Percentiles rank a stretch among this genome's conserved stretches.
phyloP scores from a whole-genome alignment of 2,329 filamentous ascomycete genomes.

The Helotiales sp. region DNA sequence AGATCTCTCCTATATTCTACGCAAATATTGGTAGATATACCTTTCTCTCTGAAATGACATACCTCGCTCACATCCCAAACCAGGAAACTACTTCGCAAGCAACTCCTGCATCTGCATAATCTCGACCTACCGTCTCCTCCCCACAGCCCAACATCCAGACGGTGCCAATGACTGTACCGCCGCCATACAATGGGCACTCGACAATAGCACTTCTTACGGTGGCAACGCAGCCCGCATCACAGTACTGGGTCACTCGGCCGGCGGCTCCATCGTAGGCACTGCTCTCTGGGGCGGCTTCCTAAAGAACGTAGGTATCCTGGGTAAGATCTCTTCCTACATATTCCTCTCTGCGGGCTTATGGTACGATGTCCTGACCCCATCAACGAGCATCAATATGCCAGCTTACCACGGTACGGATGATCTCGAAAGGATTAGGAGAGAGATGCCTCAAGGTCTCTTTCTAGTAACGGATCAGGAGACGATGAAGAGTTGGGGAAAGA shows the following conservation, averaged over 20 bases:
- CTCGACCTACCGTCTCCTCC: slow-evolving; percentile 3
- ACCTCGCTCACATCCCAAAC: background rate
- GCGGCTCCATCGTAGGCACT: background rate
- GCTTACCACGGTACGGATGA: background rate
- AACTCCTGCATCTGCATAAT: background rate
- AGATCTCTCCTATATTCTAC: background rate
- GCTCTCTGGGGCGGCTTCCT: background rate
- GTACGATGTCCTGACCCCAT: background rate
- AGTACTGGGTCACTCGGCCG: background rate
- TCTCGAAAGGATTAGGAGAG: background rate
- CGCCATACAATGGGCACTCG: background rate
- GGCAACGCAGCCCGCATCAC: background rate
- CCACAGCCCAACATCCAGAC: background rate
- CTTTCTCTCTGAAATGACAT: background rate
- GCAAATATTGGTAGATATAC: background rate
- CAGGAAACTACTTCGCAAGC: slow-evolving; percentile 6
- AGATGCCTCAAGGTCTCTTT: background rate
- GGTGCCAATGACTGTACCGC: slow-evolving; percentile 1
- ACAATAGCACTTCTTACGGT: background rate
- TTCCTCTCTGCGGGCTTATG: background rate
- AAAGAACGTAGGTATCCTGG: background rate
- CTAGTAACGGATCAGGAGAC: background rate
- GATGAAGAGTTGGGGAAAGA: background rate
- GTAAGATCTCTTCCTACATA: background rate
- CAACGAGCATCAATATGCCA: background rate